Evolutionary conservation across 2,329 filamentous ascomycete species (phyloP).

Genomic region (Colletotrichum chrysophilum): DNA sequence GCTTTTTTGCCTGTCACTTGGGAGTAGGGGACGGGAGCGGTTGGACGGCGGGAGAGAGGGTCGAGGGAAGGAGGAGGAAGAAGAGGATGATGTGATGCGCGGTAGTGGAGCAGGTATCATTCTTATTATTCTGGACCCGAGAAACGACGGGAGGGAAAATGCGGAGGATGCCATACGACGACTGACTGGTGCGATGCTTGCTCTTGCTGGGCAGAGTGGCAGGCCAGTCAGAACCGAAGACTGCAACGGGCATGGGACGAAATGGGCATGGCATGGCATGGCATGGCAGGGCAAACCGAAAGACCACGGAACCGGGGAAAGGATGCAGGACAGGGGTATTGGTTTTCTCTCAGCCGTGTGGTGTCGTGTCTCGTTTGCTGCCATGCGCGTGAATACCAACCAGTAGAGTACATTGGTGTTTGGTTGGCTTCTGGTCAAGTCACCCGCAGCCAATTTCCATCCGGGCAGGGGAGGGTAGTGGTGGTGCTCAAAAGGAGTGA

Average conservation of each 20-base stretch:
- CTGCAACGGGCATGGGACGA: conserved; percentile 17
- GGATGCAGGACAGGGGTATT: neutral
- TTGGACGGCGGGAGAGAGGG: neutral
- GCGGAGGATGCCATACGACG: conserved; percentile 9
- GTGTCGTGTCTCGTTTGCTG: neutral
- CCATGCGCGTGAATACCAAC: neutral
- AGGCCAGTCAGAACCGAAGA: conserved; percentile 10
- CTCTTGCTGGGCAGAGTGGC: neutral
- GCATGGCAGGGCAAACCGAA: conserved; percentile 8
- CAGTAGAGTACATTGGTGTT: neutral
- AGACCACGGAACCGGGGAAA: neutral
- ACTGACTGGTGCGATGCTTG: neutral
- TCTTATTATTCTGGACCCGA: conserved; percentile 20
- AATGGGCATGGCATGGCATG: conserved; percentile 15
- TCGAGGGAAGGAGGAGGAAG: neutral
- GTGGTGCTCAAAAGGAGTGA: neutral
- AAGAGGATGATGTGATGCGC: conserved; percentile 11
- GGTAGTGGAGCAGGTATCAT: conserved; percentile 21
- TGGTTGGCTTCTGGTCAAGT: neutral
- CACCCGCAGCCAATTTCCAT: neutral
- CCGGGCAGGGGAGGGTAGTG: neutral
- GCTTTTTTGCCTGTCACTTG: neutral
- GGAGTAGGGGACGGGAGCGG: neutral
- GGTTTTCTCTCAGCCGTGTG: neutral
- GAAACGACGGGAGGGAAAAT: neutral